Evolutionary conservation across 345 rosid genomes (phyloP), one percentile per base, ranked within the genome.

Genomic region (Populus ilicifolia): DNA sequence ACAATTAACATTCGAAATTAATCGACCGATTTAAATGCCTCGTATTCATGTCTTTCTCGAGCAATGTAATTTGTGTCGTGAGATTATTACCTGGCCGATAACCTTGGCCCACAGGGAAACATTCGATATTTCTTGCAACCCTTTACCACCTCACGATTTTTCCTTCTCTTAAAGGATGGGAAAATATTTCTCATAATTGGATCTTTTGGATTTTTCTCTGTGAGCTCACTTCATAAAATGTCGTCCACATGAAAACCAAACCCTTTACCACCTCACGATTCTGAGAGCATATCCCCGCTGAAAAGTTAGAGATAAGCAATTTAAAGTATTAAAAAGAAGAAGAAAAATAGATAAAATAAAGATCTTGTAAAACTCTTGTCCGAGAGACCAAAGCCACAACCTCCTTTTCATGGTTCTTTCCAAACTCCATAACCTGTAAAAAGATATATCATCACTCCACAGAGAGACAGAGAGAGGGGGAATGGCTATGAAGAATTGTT

Each of bases 401-500:
- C 65, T 38, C 6, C 21, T 63, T 61, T 11, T 36, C 16, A 35
- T 35, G 25, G 8, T 33, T 2, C 65, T 52, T n/a, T 35, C 30
- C 36, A 18, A 54, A 25, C 41, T 13, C 43, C 35, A 64, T 25
- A 27, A 29, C 29, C 18, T 39, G 29, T 14, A 5, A 36, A 20
- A 9, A 41, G 50, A 14, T 44, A 43, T 33, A 29, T n/a, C 67
- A 64, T 43, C 69, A 43, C 11, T 41, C 46, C 20, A 29, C 10
- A 30, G 27, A 16, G 63, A 70, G 30, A 64, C 23, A 63, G 8
- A 52, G 59, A 67, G 23, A 62, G 52, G 35, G 36, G 63, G 73
- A 65, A 86, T 88, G 89, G 93, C 89, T 56, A 63, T 85, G 82
- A 83, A 87, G 74, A 85, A 70, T 48, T 81, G 90, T 52, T 80